phyloP scores from a whole-genome alignment of 805 yeast genomes.

The Sugiyamaella valdiviana region DNA sequence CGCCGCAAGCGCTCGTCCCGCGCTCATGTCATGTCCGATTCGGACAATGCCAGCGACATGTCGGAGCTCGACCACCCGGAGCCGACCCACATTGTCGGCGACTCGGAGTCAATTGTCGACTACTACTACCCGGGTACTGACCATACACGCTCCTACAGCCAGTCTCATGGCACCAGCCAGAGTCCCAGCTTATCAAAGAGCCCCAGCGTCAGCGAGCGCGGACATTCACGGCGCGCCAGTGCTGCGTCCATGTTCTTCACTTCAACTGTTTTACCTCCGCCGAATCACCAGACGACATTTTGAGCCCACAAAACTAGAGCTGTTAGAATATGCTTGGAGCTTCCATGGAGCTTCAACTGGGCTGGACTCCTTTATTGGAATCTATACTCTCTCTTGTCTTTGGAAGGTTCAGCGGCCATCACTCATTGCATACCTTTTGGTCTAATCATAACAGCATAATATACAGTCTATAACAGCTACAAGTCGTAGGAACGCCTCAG shows the following conservation, averaged over 20 bases:
- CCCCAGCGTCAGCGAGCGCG: neutral
- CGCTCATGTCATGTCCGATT: neutral
- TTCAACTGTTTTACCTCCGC: neutral
- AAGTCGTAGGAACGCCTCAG: no score
- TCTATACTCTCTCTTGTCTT: no score
- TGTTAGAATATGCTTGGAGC: no score
- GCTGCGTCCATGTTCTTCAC: neutral
- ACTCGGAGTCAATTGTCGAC: conserved; percentile 6
- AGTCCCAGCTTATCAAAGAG: neutral
- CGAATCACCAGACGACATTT: neutral
- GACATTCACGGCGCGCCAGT: neutral
- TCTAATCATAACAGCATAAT: no score
- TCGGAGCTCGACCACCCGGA: neutral
- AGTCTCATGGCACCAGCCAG: neutral
- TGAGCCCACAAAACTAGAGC: neutral
- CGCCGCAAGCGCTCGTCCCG: neutral
- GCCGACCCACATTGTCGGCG: neutral
- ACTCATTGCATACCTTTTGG: no score
- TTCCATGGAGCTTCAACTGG: no score
- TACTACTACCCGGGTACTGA: conserved; percentile 8
- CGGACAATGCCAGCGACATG: neutral
- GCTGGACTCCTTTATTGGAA: no score
- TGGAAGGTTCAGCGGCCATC: no score
- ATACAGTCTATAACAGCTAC: no score
- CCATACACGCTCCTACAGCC: neutral